These are phyloP conservation scores for Cladophialophora chaetospira DNA, from an alignment of 2,329 filamentous ascomycete genomes.

Conservation along the genomic window DNA sequence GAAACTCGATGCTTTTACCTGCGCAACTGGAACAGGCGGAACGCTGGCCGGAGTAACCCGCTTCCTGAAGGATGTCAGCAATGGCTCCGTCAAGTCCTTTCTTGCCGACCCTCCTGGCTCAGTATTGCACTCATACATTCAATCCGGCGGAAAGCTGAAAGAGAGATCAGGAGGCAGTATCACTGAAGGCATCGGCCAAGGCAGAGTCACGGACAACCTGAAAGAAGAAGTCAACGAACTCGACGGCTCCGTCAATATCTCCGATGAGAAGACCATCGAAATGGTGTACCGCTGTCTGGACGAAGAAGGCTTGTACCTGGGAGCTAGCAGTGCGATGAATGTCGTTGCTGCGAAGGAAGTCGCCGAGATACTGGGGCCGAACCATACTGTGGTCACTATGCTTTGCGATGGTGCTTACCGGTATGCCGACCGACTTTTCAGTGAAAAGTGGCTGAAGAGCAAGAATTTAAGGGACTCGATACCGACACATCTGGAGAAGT, in stretches of 20 bases:
- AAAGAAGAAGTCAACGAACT: slow-evolving; percentile 79
- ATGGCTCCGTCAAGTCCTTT: slow-evolving; percentile 79
- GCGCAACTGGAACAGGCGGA: slow-evolving; percentile 88
- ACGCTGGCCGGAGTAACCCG: slow-evolving; percentile 86
- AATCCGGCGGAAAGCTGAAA: slow-evolving; percentile 77
- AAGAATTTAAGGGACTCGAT: slow-evolving; percentile 83
- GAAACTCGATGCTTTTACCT: slow-evolving; percentile 89
- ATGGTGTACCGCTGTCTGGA: slow-evolving; percentile 98
- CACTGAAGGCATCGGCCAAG: slow-evolving; percentile 97
- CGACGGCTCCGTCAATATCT: slow-evolving; percentile 81
- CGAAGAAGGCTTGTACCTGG: slow-evolving; percentile 92
- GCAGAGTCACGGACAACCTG: slow-evolving; percentile 93
- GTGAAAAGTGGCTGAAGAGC: slow-evolving; percentile 80
- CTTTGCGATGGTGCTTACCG: slow-evolving; percentile 96
- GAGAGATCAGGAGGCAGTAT: slow-evolving; percentile 85
- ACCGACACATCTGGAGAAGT: slow-evolving; percentile 83
- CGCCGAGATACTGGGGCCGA: slow-evolving; percentile 83
- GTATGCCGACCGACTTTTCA: slow-evolving; percentile 93
- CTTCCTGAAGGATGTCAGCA: slow-evolving; percentile 80
- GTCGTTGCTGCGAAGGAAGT: slow-evolving; percentile 95
- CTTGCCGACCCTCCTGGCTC: slow-evolving; percentile 92
- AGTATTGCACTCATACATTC: slow-evolving; percentile 89
- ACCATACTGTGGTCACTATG: slow-evolving; percentile 89
- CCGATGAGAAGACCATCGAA: slow-evolving; percentile 91
- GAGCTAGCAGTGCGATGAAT: slow-evolving; percentile 90